These are phyloP conservation scores for Hemisphaericaspora nanyangensis DNA, from an alignment of 805 yeast genomes.

Conservation along the genomic window DNA sequence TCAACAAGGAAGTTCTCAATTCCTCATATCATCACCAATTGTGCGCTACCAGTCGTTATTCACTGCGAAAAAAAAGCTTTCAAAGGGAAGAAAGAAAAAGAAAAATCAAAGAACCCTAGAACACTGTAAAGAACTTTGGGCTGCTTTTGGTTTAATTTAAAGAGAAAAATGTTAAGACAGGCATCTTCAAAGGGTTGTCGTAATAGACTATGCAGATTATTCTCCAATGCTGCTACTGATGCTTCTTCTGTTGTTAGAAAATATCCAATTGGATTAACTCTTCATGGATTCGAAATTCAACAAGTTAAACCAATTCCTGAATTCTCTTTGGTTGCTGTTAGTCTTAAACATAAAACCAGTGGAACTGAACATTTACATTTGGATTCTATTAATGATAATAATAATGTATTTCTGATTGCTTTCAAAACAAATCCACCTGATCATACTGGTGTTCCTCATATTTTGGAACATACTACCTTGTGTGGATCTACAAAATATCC, in stretches of 20 bases:
- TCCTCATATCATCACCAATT: too few species aligned
- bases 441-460: conserved; percentile 94
- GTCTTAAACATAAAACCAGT: conserved; percentile 59
- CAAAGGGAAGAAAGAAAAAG: too few species aligned
- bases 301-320: conserved; percentile 74
- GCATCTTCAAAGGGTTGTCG: background rate
- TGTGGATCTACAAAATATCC: conserved; percentile 93
- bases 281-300: conserved; percentile 66
- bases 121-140: too few species aligned
- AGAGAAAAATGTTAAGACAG: background rate
- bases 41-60: too few species aligned
- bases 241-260: conserved; percentile 15
- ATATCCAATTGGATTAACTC: conserved; percentile 59
- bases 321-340: conserved; percentile 74
- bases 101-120: too few species aligned
- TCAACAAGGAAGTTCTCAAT: too few species aligned
- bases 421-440: conserved; percentile 95
- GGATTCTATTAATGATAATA: conserved; percentile 70
- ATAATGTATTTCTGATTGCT: conserved; percentile 84
- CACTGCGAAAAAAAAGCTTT: too few species aligned
- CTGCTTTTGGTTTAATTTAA: too few species aligned
- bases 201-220: background rate
- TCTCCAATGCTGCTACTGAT: conserved; percentile 1
- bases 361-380: conserved; percentile 84
- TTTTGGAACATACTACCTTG: conserved; percentile 90